A percentile compares a stretch with the other conserved stretches of the same genome.
phyloP scores from a whole-genome alignment of 1,284 basidiomycete species.

The Ganoderma multipileum region DNA sequence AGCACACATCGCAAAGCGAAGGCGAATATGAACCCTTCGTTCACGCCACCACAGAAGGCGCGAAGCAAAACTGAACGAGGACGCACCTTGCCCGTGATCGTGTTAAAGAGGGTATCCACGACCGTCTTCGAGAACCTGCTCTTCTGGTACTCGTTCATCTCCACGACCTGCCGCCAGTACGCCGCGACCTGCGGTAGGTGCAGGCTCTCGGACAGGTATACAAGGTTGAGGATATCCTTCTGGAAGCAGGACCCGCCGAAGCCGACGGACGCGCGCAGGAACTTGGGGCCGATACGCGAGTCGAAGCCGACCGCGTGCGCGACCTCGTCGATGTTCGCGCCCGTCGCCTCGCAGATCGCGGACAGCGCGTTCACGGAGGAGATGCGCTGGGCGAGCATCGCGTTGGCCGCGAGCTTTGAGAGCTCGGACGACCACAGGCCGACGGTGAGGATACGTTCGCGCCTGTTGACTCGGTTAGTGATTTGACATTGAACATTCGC shows the following conservation, averaged over 20 bases:
- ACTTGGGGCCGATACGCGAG: slow-evolving; percentile 92
- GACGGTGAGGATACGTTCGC: slow-evolving; percentile 88
- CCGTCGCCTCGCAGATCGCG: slow-evolving; percentile 99
- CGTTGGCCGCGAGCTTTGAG: slow-evolving; percentile 98
- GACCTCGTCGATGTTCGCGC: slow-evolving; percentile 98
- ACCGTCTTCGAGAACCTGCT: slow-evolving; percentile 88
- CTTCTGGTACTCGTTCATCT: slow-evolving; percentile 98
- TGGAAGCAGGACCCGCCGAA: slow-evolving; percentile 99
- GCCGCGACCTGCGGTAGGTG: slow-evolving; percentile 97
- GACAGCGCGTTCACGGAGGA: slow-evolving; percentile 98
- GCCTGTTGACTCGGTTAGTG: slow-evolving; percentile 45
- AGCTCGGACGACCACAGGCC: slow-evolving; percentile 99
- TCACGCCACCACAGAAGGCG: slow-evolving; percentile 8
- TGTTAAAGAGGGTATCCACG: slow-evolving; percentile 97
- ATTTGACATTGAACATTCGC: background rate
- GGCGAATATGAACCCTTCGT: background rate
- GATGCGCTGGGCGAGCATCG: slow-evolving; percentile 98
- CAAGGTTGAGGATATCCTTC: slow-evolving; percentile 98
- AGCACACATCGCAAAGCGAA: background rate
- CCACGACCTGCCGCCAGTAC: slow-evolving; percentile 96
- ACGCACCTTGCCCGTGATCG: slow-evolving; percentile 90
- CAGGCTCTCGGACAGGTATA: slow-evolving; percentile 94
- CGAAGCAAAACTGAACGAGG: slow-evolving; percentile 21
- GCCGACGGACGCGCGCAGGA: slow-evolving; percentile 95
- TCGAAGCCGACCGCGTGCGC: slow-evolving; percentile 95